Evolutionary conservation across 352 stramenopile genomes (phyloP).

Genomic region (Phytophthora pisi): DNA sequence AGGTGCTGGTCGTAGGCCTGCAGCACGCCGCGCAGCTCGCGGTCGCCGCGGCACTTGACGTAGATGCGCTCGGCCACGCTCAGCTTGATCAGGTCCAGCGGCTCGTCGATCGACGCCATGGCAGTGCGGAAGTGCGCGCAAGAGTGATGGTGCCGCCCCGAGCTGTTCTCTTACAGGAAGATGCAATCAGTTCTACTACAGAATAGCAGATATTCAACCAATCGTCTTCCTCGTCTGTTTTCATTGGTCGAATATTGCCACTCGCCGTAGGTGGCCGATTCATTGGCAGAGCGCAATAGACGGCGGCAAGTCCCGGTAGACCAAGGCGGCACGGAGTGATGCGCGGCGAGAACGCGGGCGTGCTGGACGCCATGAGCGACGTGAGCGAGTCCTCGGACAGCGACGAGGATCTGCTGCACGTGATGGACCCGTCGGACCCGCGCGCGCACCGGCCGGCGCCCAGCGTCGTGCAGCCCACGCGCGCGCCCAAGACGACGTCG

Average conservation of each 20-base stretch:
- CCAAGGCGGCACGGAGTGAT: slow-evolving; percentile 11
- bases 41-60: slow-evolving; percentile 98
- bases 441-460: slow-evolving; percentile 55
- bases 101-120: slow-evolving; percentile 93
- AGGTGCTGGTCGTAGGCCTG: slow-evolving; percentile 99
- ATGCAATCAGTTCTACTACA: not conserved
- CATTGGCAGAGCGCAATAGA: slow-evolving; percentile 27
- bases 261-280: not conserved
- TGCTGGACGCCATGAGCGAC: slow-evolving; percentile 42
- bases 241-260: not conserved
- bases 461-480: slow-evolving; percentile 40
- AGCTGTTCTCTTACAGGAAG: not conserved
- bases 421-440: slow-evolving; percentile 83
- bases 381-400: slow-evolving; percentile 39
- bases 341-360: slow-evolving; percentile 43
- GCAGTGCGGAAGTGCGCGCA: not conserved
- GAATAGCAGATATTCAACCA: not conserved
- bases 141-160: not conserved
- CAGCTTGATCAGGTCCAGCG: slow-evolving; percentile 98
- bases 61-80: slow-evolving; percentile 99
- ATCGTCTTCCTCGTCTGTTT: not conserved
- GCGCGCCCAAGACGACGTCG: slow-evolving; percentile 1
- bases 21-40: slow-evolving; percentile 96
- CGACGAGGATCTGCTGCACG: slow-evolving; percentile 56
- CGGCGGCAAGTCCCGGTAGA: not conserved